These are phyloP conservation scores for Nemania sp. DNA, from an alignment of 2,329 filamentous ascomycete genomes.

Conservation along the genomic window DNA sequence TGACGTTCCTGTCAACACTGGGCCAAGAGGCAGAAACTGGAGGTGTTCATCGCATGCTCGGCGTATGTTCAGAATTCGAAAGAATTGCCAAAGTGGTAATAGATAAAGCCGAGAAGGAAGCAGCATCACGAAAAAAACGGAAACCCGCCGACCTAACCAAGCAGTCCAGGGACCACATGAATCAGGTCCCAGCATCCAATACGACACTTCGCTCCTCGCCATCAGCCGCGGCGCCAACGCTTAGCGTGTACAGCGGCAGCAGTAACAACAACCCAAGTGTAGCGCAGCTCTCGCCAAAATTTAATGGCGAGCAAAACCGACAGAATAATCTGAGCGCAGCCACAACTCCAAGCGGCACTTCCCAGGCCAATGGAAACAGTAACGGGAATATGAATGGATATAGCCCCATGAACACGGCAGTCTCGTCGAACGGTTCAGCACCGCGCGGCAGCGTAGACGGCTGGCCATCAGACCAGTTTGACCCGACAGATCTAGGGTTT, in stretches of 20 bases:
- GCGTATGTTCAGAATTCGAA: conserved; percentile 94
- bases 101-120: conserved; percentile 88
- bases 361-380: conserved; percentile 16
- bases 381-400: conserved; percentile 41
- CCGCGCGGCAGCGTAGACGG: conserved; percentile 50
- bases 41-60: conserved; percentile 90
- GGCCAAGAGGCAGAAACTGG: conserved; percentile 89
- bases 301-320: conserved; percentile 42
- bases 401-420: conserved; percentile 47
- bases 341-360: conserved; percentile 19
- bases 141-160: conserved; percentile 54
- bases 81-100: conserved; percentile 89
- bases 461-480: conserved; percentile 54
- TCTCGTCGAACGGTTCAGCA: conserved; percentile 48
- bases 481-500: conserved; percentile 49
- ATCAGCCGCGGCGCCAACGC: conserved; percentile 35
- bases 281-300: conserved; percentile 39
- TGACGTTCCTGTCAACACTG: conserved; percentile 87
- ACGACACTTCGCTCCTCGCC: conserved; percentile 29
- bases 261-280: conserved; percentile 38
- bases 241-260: conserved; percentile 32
- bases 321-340: conserved; percentile 27
- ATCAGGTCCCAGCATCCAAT: conserved; percentile 31
- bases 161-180: conserved; percentile 22
- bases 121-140: conserved; percentile 78